These are phyloP conservation scores for Fusarium algeriense DNA, from an alignment of 2,329 filamentous ascomycete species.

Conservation along the genomic window DNA sequence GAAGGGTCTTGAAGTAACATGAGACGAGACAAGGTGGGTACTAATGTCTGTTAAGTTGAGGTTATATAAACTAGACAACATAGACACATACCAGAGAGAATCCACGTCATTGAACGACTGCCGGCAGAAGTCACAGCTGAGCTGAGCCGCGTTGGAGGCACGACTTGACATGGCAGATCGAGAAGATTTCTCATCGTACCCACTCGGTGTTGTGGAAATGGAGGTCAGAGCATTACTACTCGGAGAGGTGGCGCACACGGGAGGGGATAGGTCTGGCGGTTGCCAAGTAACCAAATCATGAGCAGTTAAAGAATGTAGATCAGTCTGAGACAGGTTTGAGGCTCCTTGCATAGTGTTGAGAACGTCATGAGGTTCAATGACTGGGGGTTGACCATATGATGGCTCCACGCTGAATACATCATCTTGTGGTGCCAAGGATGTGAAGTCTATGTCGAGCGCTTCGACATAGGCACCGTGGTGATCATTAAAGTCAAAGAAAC, in stretches of 20 bases:
- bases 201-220: fast-evolving
- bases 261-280: fast-evolving
- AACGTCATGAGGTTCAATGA: neutral
- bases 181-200: fast-evolving
- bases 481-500: neutral
- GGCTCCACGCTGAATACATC: neutral
- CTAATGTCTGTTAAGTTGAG: neutral
- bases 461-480: fast-evolving
- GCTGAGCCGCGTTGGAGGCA: fast-evolving
- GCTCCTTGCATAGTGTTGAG: no score
- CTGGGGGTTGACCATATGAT: fast-evolving
- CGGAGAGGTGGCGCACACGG: fast-evolving
- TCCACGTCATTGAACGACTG: neutral
- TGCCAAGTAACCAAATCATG: neutral
- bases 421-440: neutral
- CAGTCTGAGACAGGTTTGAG: fast-evolving
- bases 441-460: neutral
- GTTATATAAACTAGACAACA: no score
- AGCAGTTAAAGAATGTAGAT: fast-evolving
- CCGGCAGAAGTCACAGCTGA: neutral
- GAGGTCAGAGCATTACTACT: neutral
- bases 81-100: neutral
- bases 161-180: neutral
- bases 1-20: fast-evolving
- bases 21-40: neutral